These are phyloP conservation scores for Trichophyton simii DNA, from an alignment of 2,329 filamentous ascomycete species.

Conservation along the genomic window DNA sequence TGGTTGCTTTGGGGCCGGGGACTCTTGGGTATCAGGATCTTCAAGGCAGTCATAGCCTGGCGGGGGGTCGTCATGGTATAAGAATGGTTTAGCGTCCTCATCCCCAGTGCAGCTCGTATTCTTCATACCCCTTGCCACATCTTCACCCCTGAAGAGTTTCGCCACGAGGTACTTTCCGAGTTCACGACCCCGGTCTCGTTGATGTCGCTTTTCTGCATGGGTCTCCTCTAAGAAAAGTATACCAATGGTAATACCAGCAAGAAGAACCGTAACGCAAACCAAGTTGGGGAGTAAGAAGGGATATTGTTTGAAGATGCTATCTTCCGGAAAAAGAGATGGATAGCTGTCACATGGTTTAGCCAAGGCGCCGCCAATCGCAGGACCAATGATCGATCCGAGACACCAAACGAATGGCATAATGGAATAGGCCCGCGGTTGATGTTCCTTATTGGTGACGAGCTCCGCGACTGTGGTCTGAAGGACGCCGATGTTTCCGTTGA, in stretches of 20 bases:
- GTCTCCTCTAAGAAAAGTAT: conserved; percentile 89
- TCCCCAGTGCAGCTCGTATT: background rate
- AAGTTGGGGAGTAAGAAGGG: conserved; percentile 87
- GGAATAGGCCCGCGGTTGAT: conserved; percentile 87
- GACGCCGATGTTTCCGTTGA: conserved; percentile 95
- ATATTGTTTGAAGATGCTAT: conserved; percentile 69
- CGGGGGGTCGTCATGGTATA: conserved; percentile 50
- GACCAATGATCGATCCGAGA: conserved; percentile 86
- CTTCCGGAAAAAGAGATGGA: conserved; percentile 56
- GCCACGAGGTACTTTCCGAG: conserved; percentile 56
- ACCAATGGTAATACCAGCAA: conserved; percentile 63
- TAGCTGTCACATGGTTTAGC: conserved; percentile 78
- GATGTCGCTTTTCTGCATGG: conserved; percentile 65
- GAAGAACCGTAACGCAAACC: conserved; percentile 70
- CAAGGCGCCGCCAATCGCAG: conserved; percentile 78
- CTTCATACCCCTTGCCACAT: background rate
- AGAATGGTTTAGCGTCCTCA: conserved; percentile 10
- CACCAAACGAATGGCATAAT: conserved; percentile 99
- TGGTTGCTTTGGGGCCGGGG: conserved; percentile 18
- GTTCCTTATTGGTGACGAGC: conserved; percentile 80
- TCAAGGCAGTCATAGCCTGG: conserved; percentile 55
- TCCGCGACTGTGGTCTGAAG: conserved; percentile 92
- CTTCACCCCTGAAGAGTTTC: conserved; percentile 2
- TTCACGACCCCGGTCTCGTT: conserved; percentile 63
- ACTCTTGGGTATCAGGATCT: conserved; percentile 28